phyloP scores from a whole-genome alignment of 202 grass and related monocot species.

The Bolboschoenoplectus hybrid region DNA sequence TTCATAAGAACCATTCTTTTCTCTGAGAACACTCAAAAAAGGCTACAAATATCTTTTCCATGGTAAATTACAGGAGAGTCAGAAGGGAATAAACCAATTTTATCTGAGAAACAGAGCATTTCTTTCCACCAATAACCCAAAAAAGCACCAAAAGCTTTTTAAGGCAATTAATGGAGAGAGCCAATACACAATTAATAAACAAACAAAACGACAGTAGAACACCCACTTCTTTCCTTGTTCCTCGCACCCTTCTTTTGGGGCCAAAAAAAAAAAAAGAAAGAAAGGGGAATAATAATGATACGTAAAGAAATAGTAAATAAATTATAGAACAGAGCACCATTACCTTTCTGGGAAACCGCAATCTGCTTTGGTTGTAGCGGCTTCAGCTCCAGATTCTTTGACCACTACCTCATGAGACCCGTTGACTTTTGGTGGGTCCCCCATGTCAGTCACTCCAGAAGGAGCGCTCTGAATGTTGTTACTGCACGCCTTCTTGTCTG shows the following conservation, averaged over 20 bases:
- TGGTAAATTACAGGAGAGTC: slow-evolving; percentile 27
- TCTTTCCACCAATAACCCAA: slow-evolving; percentile 35
- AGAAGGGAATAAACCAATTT: slow-evolving; percentile 29
- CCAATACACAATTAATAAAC: slow-evolving; percentile 20
- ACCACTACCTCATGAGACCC: slow-evolving; percentile 44
- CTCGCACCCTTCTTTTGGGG: slow-evolving; percentile 6
- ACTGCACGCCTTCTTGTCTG: slow-evolving; percentile 51
- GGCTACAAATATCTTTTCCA: slow-evolving; percentile 26
- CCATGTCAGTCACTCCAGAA: slow-evolving; percentile 41
- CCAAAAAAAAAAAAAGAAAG: not conserved
- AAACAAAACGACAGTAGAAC: slow-evolving; percentile 33
- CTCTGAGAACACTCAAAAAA: slow-evolving; percentile 22
- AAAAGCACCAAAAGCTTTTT: slow-evolving; percentile 24
- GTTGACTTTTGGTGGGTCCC: slow-evolving; percentile 55
- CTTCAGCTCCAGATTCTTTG: slow-evolving; percentile 49
- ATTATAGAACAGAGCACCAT: slow-evolving; percentile 33
- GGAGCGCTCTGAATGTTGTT: slow-evolving; percentile 22
- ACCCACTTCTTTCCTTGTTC: slow-evolving; percentile 29
- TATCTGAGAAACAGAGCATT: slow-evolving; percentile 24
- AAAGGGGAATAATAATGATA: not conserved
- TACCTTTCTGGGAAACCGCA: slow-evolving; percentile 74
- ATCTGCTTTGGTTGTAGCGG: slow-evolving; percentile 44
- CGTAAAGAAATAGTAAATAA: slow-evolving; percentile 14
- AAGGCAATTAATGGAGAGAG: slow-evolving; percentile 36
- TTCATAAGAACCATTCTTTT: slow-evolving; percentile 40